phyloP scores from a whole-genome alignment of 2,329 filamentous ascomycete genomes.

The Aphanocladium album region DNA sequence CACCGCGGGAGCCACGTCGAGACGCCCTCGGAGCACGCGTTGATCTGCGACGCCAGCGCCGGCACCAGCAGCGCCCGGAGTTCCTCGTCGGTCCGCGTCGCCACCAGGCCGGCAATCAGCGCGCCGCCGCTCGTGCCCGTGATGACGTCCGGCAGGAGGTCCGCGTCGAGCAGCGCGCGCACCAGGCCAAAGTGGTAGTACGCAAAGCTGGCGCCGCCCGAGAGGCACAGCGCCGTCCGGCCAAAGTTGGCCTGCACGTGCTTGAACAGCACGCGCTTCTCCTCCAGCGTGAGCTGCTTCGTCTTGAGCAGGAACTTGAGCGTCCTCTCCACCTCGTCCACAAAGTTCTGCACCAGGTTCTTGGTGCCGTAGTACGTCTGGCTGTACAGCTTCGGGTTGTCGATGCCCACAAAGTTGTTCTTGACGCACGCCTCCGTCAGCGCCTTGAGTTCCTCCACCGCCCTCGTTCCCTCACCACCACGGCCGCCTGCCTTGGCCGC shows the following conservation, averaged over 20 bases:
- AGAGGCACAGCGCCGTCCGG: constrained; percentile 85
- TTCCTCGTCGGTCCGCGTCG: constrained; percentile 88
- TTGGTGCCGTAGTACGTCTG: constrained; percentile 99
- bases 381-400: constrained; percentile 91
- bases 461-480: constrained; percentile 37
- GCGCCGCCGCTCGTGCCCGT: constrained; percentile 95
- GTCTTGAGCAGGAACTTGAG: constrained; percentile 66
- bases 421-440: constrained; percentile 89
- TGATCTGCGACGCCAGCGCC: constrained; percentile 78
- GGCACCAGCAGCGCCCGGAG: constrained; percentile 80
- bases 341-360: constrained; percentile 80
- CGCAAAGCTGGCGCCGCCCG: constrained; percentile 88
- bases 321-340: constrained; percentile 72
- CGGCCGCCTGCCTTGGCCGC: constrained; percentile 25
- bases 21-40: constrained; percentile 74
- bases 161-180: constrained; percentile 80
- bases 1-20: constrained; percentile 74
- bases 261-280: constrained; percentile 80
- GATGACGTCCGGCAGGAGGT: constrained; percentile 85
- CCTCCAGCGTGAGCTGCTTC: constrained; percentile 60
- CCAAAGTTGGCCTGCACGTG: constrained; percentile 87
- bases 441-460: constrained; percentile 69
- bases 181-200: constrained; percentile 96
- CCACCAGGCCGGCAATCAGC: constrained; percentile 78
- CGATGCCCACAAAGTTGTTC: constrained; percentile 93